Conservation (phyloP, 192 early-diverging fungal genomes). For the Gaertneriomyces semiglobifer region DNA sequence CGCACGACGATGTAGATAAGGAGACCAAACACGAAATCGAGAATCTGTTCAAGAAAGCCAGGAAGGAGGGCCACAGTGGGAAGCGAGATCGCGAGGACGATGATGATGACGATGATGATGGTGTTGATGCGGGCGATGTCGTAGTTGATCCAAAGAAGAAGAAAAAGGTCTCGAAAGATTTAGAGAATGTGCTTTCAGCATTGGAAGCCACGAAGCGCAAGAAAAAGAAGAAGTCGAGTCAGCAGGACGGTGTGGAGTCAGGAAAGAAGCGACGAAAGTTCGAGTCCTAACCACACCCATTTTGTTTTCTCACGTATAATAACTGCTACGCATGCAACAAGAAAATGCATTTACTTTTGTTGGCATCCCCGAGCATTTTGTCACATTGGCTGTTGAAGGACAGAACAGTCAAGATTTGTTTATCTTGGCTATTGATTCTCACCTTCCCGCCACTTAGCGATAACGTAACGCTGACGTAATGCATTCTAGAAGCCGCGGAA, state of each 20-base stretch:
- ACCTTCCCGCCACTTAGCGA: too few relatives aligned
- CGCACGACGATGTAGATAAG: slow-evolving; percentile 11
- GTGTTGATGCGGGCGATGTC: neutral
- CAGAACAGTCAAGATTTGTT: too few relatives aligned
- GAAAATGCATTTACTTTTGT: too few relatives aligned
- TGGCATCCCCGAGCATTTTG: too few relatives aligned
- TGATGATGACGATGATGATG: slow-evolving; percentile 15
- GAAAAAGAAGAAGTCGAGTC: slow-evolving; percentile 20
- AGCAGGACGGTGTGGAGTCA: slow-evolving; percentile 2
- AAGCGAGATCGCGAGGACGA: slow-evolving; percentile 14
- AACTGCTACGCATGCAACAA: too few relatives aligned
- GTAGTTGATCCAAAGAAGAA: neutral
- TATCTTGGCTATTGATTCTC: too few relatives aligned
- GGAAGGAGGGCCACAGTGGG: slow-evolving; percentile 38
- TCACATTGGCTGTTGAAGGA: too few relatives aligned
- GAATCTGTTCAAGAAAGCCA: slow-evolving; percentile 36
- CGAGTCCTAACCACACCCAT: slow-evolving; percentile 5
- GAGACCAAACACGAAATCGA: slow-evolving; percentile 25
- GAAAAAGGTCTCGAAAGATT: slow-evolving; percentile 38
- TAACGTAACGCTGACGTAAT: too few relatives aligned
- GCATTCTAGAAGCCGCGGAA: too few relatives aligned
- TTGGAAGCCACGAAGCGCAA: slow-evolving; percentile 46
- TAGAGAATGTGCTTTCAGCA: slow-evolving; percentile 52
- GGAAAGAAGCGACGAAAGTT: slow-evolving; percentile 20
- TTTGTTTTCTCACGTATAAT: neutral